phyloP scores from a whole-genome alignment of 441 rosid genomes.

The Raphanus hybrid region DNA sequence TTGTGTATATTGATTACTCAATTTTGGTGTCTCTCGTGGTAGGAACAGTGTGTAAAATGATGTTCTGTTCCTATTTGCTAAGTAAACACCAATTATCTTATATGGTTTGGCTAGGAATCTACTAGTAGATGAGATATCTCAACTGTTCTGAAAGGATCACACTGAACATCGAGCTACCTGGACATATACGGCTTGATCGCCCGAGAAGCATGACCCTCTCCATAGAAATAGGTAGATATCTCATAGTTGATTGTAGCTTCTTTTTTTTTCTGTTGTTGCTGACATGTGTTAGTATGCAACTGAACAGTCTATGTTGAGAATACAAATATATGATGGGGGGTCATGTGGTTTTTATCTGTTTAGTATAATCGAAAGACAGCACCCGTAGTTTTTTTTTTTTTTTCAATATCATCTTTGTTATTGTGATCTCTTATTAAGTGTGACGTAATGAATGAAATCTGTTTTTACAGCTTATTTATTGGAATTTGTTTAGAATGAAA shows the following conservation, averaged over 20 bases:
- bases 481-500: constrained; percentile 64
- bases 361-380: constrained; percentile 2
- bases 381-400: background rate
- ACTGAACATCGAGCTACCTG: constrained; percentile 29
- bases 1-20: background rate
- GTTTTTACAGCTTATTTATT: background rate
- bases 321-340: background rate
- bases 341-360: constrained; percentile 25
- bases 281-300: constrained; percentile 15
- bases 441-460: background rate
- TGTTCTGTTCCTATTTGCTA: too few species aligned
- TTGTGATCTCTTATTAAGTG: background rate
- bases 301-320: background rate
- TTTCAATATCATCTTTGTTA: background rate
- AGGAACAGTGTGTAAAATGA: background rate
- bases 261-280: background rate
- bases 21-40: background rate
- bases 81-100: background rate
- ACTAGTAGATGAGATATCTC: constrained; percentile 20
- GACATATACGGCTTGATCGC: constrained; percentile 34
- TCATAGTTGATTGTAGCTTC: constrained; percentile 29
- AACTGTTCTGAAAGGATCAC: constrained; percentile 25
- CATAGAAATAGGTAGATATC: constrained; percentile 42
- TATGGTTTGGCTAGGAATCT: constrained; percentile 31
- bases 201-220: constrained; percentile 38